Base-by-base conservation (phyloP, 2,329 filamentous ascomycete genomes). In the Coniochaeta sp. region DNA sequence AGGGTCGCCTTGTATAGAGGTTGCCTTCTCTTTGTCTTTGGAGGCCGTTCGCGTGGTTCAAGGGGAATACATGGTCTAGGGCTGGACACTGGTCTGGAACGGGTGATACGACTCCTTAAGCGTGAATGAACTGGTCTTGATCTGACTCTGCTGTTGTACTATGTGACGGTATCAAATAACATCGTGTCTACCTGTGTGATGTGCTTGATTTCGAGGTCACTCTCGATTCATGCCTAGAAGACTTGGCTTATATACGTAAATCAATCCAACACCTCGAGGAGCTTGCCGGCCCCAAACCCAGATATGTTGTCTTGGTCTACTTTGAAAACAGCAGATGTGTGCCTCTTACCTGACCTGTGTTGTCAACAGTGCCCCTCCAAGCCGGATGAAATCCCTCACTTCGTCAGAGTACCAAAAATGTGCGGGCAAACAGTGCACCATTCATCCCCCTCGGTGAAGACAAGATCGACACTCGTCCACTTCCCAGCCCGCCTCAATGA, bases 331-430 rank as follows among this genome's bases (percentile, higher is more conserved):
- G 28, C 28, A 31, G 9, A 31, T 31, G 5, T 31, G 5, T 31
- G 9, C 28, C 28, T 31, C 28, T 9, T 36, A 12, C 14, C 14
- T 36, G 34, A 12, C 34, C 34, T 36, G 28, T 31, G 28, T 31
- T 31, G 28, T n/a, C n/a, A n/a, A n/a, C n/a, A 31, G 28, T 6
- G 28, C 28, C 5, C 12, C 34, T 36, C 31, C 34, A 36, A 36
- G 34, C 34, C 34, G 8, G 34, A 12, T 36, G 7, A 14, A 33
- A 7, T 36, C 19, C 12, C 16, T 69, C 68, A 84, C 62, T 85
- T 85, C 0, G 78, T 83, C 58, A 84, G 68, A 0, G 79, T 76
- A 3, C 82, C 82, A 19, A 79, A 62, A n/a, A 81, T 68, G 58
- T 84, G 81, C 28, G 82, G 82, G 16, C 82, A 62, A 2, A 70